Evolutionary conservation across 2,329 filamentous ascomycete genomes (phyloP).

Genomic region (Phoma herbarum): DNA sequence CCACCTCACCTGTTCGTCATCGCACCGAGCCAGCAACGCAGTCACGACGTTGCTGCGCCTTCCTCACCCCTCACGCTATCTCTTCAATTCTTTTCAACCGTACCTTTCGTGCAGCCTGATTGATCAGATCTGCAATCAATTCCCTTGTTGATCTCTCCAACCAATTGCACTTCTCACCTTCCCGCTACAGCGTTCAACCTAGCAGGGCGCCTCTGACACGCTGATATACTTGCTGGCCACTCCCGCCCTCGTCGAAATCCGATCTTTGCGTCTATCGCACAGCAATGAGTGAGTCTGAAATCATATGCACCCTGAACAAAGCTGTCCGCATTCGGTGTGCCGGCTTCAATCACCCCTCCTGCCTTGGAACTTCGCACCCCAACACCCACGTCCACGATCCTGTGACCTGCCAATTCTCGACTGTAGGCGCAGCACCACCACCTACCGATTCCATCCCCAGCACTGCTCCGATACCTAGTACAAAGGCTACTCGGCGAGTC

Average conservation of each 20-base stretch:
- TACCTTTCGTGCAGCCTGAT: constrained; percentile 10
- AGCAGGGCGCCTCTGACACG: constrained; percentile 21
- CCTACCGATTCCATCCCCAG: constrained; percentile 9
- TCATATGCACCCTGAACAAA: not conserved
- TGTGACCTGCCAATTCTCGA: constrained; percentile 9
- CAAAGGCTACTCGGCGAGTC: constrained; percentile 19
- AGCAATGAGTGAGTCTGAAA: constrained; percentile 24
- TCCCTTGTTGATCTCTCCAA: not conserved
- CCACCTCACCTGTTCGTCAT: constrained; percentile 19
- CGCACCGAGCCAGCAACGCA: constrained; percentile 7
- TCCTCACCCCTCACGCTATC: constrained; percentile 21
- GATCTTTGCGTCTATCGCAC: constrained; percentile 12
- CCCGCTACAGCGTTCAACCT: constrained; percentile 10
- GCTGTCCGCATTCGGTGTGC: constrained; percentile 19
- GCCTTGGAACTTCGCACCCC: constrained; percentile 9
- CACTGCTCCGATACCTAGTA: constrained; percentile 8
- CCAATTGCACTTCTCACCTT: constrained; percentile 18
- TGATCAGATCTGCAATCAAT: constrained; percentile 14
- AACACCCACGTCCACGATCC: not conserved
- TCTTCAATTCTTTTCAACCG: constrained; percentile 1
- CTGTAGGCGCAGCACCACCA: constrained; percentile 13
- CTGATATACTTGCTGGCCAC: constrained; percentile 16
- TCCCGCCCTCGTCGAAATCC: not conserved
- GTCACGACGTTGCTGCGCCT: constrained; percentile 17
- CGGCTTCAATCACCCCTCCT: constrained; percentile 13